Conservation (phyloP, 1,139 yeast genomes). For the Candida glucosophila region DNA sequence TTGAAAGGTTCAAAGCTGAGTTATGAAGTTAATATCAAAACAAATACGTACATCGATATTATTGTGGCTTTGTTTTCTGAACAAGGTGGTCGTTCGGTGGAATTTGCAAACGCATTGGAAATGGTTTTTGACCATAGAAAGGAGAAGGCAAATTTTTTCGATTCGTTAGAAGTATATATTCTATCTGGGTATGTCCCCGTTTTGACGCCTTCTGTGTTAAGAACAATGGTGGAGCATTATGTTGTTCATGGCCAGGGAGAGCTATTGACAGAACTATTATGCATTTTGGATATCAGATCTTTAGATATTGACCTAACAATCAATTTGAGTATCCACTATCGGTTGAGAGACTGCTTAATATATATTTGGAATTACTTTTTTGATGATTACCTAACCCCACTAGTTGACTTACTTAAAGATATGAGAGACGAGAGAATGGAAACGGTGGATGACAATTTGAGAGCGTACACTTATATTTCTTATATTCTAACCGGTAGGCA, state of each 20-base stretch:
- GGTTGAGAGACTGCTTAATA: constrained; percentile 50
- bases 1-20: too few relatives aligned
- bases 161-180: constrained; percentile 43
- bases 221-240: constrained; percentile 47
- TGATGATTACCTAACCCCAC: constrained; percentile 60
- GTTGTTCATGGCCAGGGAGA: constrained; percentile 32
- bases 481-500: constrained; percentile 68
- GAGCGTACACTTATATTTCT: constrained; percentile 54
- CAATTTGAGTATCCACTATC: constrained; percentile 44
- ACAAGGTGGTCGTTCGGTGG: too few relatives aligned
- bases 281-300: constrained; percentile 53
- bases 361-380: constrained; percentile 64
- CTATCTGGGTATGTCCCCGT: constrained; percentile 32
- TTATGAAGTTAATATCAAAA: too few relatives aligned
- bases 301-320: constrained; percentile 70
- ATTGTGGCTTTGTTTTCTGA: too few relatives aligned
- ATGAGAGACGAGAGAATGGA: constrained; percentile 12
- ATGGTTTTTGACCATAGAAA: constrained; percentile 41
- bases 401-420: constrained; percentile 44
- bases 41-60: too few relatives aligned
- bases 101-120: too few relatives aligned
- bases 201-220: constrained; percentile 57
- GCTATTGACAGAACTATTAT: constrained; percentile 54
- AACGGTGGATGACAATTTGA: constrained; percentile 13
- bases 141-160: constrained; percentile 34